Percentiles rank a stretch among this genome's conserved stretches.
These are phyloP conservation scores for Penicillium steckii DNA, from an alignment of 495 filamentous ascomycete species.

Conservation along the genomic window DNA sequence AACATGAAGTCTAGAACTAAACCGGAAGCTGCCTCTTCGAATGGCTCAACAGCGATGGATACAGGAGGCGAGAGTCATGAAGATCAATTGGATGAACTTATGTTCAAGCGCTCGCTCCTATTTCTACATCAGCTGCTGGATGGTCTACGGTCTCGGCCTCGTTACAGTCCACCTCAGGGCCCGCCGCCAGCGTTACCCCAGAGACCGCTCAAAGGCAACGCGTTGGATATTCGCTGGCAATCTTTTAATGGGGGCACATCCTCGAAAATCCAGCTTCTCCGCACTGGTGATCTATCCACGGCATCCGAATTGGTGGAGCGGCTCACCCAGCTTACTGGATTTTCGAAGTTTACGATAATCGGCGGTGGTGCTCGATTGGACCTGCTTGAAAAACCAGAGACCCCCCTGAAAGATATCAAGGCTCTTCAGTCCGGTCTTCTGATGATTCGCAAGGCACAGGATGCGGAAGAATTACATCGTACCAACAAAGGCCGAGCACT, in stretches of 20 bases:
- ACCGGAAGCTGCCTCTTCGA: conserved; percentile 37
- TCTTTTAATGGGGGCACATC: conserved; percentile 59
- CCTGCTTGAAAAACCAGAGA: conserved; percentile 37
- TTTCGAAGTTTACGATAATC: conserved; percentile 61
- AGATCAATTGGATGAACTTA: conserved; percentile 50
- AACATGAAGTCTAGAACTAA: conserved; percentile 44
- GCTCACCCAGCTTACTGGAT: conserved; percentile 65
- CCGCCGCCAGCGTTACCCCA: conserved; percentile 38
- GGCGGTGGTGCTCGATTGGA: conserved; percentile 49
- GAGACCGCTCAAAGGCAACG: conserved; percentile 53
- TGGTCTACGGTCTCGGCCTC: conserved; percentile 51
- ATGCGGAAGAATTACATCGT: conserved; percentile 31
- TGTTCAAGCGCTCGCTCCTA: conserved; percentile 64
- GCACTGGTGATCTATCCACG: conserved; percentile 69
- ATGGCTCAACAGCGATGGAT: conserved; percentile 49
- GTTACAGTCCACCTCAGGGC: conserved; percentile 48
- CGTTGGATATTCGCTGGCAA: conserved; percentile 70
- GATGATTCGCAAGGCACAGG: conserved; percentile 47
- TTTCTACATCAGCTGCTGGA: conserved; percentile 58
- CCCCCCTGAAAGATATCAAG: conserved; percentile 40
- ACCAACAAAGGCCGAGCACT: conserved; percentile 32
- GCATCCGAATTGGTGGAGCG: conserved; percentile 62
- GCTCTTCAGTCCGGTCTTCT: conserved; percentile 54
- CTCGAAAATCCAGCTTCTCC: conserved; percentile 55
- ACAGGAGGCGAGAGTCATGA: conserved; percentile 44